Evolutionary conservation across 202 grass and related monocot species (phyloP).

Genomic region (Zoysia matrella): DNA sequence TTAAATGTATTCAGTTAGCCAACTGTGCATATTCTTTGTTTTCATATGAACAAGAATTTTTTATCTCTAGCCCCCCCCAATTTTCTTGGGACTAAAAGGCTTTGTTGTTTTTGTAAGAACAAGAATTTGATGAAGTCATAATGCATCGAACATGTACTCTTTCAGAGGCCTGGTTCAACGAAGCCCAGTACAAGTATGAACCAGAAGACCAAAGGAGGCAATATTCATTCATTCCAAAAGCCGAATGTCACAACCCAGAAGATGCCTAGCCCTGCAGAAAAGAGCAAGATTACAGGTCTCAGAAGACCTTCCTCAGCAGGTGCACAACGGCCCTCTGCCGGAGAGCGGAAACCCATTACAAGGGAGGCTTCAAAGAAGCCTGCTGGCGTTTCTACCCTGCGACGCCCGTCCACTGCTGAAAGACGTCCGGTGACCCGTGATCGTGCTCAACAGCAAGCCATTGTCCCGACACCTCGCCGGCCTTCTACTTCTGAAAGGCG

Average conservation of each 20-base stretch:
- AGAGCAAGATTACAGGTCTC: constrained; percentile 40
- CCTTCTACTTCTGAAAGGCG: constrained; percentile 57
- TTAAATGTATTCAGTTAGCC: constrained; percentile 10
- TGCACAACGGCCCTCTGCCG: constrained; percentile 24
- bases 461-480: constrained; percentile 22
- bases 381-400: constrained; percentile 24
- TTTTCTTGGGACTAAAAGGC: too few relatives aligned
- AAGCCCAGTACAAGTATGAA: constrained; percentile 41
- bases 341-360: constrained; percentile 15
- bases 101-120: too few relatives aligned
- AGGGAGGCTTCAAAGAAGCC: constrained; percentile 26
- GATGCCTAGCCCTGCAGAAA: constrained; percentile 24
- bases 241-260: constrained; percentile 42
- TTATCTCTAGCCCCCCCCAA: too few relatives aligned
- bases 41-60: background rate
- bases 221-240: constrained; percentile 32
- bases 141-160: constrained; percentile 36
- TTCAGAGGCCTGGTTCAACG: constrained; percentile 49
- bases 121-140: constrained; percentile 14
- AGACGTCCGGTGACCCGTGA: constrained; percentile 37
- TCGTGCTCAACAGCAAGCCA: constrained; percentile 39
- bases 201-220: constrained; percentile 55
- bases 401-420: constrained; percentile 46
- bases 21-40: background rate
- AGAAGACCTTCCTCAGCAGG: constrained; percentile 61